Evolutionary conservation across 176 grass and related monocot genomes (phyloP).

Genomic region (Aegilops umbellulata): DNA sequence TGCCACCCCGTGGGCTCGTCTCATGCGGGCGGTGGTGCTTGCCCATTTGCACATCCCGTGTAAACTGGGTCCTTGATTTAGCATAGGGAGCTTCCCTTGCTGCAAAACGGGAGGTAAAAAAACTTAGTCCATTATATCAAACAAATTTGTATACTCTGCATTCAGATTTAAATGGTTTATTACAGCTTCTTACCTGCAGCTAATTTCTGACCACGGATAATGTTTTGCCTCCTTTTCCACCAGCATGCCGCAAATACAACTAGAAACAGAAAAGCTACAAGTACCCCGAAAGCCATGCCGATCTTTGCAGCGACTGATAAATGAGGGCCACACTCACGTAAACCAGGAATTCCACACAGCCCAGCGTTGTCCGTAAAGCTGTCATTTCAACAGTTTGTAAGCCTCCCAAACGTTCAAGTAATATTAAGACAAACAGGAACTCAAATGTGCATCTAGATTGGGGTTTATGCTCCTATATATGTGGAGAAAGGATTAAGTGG

Average conservation of each 20-base stretch:
- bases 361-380: conserved; percentile 91
- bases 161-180: not conserved
- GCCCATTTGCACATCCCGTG: conserved; percentile 73
- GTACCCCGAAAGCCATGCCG: conserved; percentile 68
- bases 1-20: conserved; percentile 35
- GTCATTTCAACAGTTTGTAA: conserved; percentile 15
- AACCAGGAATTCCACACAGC: conserved; percentile 88
- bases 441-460: not conserved
- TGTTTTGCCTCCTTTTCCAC: conserved; percentile 95
- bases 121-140: not conserved
- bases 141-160: not conserved
- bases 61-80: conserved; percentile 82
- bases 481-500: not conserved
- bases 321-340: conserved; percentile 79
- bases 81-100: conserved; percentile 99
- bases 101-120: conserved; percentile 2
- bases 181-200: conserved; percentile 58
- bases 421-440: not conserved
- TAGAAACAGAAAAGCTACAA: conserved; percentile 62
- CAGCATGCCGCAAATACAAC: conserved; percentile 77
- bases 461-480: not conserved
- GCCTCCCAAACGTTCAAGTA: conserved; percentile 6
- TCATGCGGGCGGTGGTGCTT: conserved; percentile 73
- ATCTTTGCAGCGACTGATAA: conserved; percentile 86
- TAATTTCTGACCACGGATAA: conserved; percentile 71